Evolutionary conservation across 176 grass and related monocot species (phyloP).

Genomic region (Cenchrus americanus): DNA sequence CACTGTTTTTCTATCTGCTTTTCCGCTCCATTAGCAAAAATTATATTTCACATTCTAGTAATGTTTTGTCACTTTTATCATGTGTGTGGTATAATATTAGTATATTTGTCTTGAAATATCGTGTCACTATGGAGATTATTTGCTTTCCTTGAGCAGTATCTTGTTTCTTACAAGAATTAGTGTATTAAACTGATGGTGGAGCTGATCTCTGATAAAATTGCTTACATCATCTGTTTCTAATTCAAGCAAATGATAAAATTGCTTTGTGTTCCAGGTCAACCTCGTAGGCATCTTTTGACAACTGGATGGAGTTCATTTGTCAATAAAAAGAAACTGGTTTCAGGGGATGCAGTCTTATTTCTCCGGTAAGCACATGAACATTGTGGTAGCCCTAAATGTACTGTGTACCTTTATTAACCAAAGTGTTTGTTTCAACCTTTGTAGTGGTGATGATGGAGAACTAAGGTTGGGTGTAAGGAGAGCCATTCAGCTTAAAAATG

Average conservation of each 20-base stretch:
- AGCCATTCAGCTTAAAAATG: conserved; percentile 79
- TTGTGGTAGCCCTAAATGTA: not conserved
- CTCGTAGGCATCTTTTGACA: conserved; percentile 97
- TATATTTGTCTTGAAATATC: not conserved
- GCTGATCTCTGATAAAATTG: not conserved
- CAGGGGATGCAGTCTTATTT: conserved; percentile 91
- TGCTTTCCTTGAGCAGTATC: not conserved
- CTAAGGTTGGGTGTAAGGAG: conserved; percentile 89
- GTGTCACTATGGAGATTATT: not conserved
- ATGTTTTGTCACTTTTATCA: not conserved
- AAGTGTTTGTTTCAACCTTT: conserved; percentile 19
- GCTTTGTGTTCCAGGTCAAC: conserved; percentile 73
- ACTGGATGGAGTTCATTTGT: conserved; percentile 99
- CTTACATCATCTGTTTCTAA: conserved; percentile 4
- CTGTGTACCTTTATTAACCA: conserved; percentile 1
- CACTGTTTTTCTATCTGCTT: not conserved
- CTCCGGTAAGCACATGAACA: conserved; percentile 59
- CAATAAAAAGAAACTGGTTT: conserved; percentile 95
- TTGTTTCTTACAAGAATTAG: not conserved
- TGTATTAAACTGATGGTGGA: not conserved
- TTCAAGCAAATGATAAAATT: conserved; percentile 24
- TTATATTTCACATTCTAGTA: not conserved
- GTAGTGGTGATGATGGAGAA: conserved; percentile 83
- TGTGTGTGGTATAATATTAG: not conserved
- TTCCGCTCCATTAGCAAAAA: not conserved